Evolutionary conservation across 2,329 filamentous ascomycete genomes (phyloP).

Genomic region (Aspergillus felis): DNA sequence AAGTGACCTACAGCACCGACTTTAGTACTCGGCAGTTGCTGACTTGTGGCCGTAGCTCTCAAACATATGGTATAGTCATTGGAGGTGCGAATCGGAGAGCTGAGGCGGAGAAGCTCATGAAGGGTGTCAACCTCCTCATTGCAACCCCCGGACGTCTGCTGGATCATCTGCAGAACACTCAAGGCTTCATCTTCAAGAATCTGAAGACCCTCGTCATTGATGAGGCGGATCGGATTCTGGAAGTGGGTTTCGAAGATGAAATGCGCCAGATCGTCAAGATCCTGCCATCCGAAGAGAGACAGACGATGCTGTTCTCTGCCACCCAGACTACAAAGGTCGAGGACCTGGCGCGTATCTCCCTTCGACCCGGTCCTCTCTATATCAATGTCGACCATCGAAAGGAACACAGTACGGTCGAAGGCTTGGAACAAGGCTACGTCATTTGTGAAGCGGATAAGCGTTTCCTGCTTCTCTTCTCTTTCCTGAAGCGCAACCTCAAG

Average conservation of each 20-base stretch:
- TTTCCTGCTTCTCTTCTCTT: conserved; percentile 89
- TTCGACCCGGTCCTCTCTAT: conserved; percentile 85
- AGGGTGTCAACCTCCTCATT: conserved; percentile 92
- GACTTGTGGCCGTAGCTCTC: conserved; percentile 30
- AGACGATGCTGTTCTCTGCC: conserved; percentile 98
- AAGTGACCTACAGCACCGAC: background rate
- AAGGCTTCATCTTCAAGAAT: conserved; percentile 87
- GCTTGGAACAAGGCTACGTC: conserved; percentile 93
- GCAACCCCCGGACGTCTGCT: conserved; percentile 89
- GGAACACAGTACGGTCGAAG: conserved; percentile 86
- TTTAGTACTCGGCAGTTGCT: background rate
- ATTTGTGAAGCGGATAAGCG: conserved; percentile 90
- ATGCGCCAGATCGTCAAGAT: conserved; percentile 97
- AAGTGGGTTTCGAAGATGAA: conserved; percentile 98
- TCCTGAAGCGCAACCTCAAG: conserved; percentile 85
- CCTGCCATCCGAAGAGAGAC: conserved; percentile 76
- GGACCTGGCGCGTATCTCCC: conserved; percentile 88
- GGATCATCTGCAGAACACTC: conserved; percentile 91
- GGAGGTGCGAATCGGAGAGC: conserved; percentile 87
- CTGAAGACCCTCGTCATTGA: conserved; percentile 89
- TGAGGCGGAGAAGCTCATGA: conserved; percentile 88
- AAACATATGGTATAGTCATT: conserved; percentile 92
- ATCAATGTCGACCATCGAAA: conserved; percentile 94
- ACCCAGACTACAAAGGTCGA: conserved; percentile 99
- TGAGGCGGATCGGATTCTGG: conserved; percentile 92